Conservation (phyloP, 2,329 filamentous ascomycete genomes). For the Aspergillus pseudonomiae region DNA sequence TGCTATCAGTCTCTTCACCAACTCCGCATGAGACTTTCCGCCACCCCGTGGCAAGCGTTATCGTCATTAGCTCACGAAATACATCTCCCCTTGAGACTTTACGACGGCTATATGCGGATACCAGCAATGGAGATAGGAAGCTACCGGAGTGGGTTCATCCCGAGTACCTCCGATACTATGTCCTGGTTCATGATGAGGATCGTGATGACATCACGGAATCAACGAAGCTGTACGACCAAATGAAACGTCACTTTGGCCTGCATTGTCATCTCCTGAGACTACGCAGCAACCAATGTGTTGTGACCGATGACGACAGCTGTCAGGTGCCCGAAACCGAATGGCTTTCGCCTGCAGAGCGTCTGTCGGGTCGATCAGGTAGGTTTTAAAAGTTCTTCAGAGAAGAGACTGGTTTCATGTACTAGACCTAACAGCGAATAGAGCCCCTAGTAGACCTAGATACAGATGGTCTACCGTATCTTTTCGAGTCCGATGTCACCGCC, state of each 20-base stretch:
- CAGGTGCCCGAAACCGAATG: conserved; percentile 81
- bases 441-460: conserved; percentile 64
- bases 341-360: conserved; percentile 84
- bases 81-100: conserved; percentile 83
- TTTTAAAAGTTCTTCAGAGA: not conserved
- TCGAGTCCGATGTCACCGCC: conserved; percentile 87
- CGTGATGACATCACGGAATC: conserved; percentile 89
- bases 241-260: conserved; percentile 97
- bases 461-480: conserved; percentile 72
- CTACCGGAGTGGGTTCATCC: conserved; percentile 85
- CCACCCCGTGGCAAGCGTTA: conserved; percentile 91
- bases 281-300: conserved; percentile 79
- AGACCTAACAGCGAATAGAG: conserved; percentile 28
- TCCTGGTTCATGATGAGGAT: conserved; percentile 95
- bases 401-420: not conserved
- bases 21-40: conserved; percentile 89
- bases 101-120: conserved; percentile 78
- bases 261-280: conserved; percentile 91
- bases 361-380: conserved; percentile 66
- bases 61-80: conserved; percentile 91
- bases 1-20: conserved; percentile 78
- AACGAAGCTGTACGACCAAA: conserved; percentile 90
- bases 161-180: conserved; percentile 93
- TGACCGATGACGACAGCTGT: conserved; percentile 89
- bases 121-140: conserved; percentile 73